Conservation (phyloP, 805 yeast genomes). For the Yarrowia bubula region DNA sequence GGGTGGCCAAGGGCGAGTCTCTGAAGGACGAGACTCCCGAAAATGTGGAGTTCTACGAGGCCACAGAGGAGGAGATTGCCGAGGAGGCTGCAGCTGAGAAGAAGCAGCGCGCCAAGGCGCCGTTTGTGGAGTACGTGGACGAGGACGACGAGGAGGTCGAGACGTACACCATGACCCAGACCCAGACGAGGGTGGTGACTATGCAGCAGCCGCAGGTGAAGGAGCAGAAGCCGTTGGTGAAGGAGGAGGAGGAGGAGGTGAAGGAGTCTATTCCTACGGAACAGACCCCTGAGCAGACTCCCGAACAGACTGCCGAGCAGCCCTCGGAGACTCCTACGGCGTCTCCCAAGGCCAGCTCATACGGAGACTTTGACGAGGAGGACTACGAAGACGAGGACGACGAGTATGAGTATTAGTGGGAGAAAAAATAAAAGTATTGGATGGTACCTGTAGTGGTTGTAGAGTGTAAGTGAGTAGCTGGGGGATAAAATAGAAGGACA, state of each 20-base stretch:
- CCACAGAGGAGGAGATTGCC: slow-evolving; percentile 31
- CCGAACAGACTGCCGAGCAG: too few relatives aligned
- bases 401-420: not conserved
- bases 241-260: not conserved
- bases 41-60: slow-evolving; percentile 34
- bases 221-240: not conserved
- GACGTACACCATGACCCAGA: slow-evolving; percentile 8
- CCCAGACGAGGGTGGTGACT: slow-evolving; percentile 17
- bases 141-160: slow-evolving; percentile 27
- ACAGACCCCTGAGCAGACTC: too few relatives aligned
- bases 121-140: slow-evolving; percentile 27
- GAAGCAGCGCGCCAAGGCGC: slow-evolving; percentile 27
- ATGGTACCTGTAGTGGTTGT: too few relatives aligned
- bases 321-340: too few relatives aligned
- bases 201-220: not conserved
- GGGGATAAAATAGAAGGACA: too few relatives aligned
- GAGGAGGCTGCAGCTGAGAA: slow-evolving; percentile 22
- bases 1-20: slow-evolving; percentile 31
- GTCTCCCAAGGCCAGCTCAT: not conserved
- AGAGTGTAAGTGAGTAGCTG: too few relatives aligned
- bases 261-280: not conserved
- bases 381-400: slow-evolving; percentile 25
- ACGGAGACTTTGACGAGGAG: slow-evolving; percentile 25
- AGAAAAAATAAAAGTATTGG: not conserved
- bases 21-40: slow-evolving; percentile 33